These are phyloP conservation scores for Alternaria panax DNA, from an alignment of 2,329 filamentous ascomycete genomes.

Conservation along the genomic window DNA sequence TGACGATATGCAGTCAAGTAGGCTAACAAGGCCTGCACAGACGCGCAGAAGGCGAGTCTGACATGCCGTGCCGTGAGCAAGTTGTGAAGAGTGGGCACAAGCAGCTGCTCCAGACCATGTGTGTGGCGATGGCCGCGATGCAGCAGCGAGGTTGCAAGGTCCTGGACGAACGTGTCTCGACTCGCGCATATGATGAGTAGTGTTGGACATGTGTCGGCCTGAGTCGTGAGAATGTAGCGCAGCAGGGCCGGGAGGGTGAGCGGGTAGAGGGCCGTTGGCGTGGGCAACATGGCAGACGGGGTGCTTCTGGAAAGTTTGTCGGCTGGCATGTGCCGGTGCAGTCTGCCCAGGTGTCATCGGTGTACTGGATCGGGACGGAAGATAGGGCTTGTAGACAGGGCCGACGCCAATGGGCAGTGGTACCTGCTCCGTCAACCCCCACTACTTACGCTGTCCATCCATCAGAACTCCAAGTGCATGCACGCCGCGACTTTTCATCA, in stretches of 20 bases:
- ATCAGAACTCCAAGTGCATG: conserved; percentile 20
- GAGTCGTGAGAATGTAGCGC: conserved; percentile 65
- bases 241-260: conserved; percentile 63
- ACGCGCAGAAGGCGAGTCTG: conserved; percentile 74
- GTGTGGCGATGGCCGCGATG: conserved; percentile 14
- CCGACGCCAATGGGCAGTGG: conserved; percentile 13
- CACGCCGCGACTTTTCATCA: conserved; percentile 34
- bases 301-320: neutral
- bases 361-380: conserved; percentile 6
- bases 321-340: conserved; percentile 18
- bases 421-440: conserved; percentile 17
- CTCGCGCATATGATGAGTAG: conserved; percentile 76
- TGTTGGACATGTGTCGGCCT: conserved; percentile 61
- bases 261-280: conserved; percentile 50
- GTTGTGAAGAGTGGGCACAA: conserved; percentile 72
- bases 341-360: conserved; percentile 14
- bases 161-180: conserved; percentile 68
- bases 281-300: conserved; percentile 22
- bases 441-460: conserved; percentile 15
- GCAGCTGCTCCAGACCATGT: conserved; percentile 50
- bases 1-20: conserved; percentile 65
- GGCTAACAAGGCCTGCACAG: conserved; percentile 78
- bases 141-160: conserved; percentile 62
- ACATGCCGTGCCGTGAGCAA: conserved; percentile 73
- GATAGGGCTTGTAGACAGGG: neutral